Percentiles rank a stretch among this genome's conserved stretches.
Evolutionary conservation across 192 early-diverging fungal species (phyloP).

Genomic region (Phlyctochytrium arcticum): DNA sequence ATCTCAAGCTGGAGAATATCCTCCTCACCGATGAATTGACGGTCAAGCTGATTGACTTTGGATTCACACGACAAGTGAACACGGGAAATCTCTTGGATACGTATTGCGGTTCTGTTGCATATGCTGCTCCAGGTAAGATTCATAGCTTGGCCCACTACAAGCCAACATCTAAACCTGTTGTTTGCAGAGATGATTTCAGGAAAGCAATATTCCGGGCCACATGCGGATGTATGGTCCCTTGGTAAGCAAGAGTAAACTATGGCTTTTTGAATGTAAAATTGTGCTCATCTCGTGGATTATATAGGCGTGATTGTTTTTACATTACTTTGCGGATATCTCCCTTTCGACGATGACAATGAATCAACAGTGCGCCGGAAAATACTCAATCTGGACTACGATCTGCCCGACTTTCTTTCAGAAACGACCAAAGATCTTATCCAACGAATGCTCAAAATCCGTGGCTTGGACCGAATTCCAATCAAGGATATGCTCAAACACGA

Average conservation of each 20-base stretch:
- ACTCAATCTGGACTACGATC: conserved; percentile 64
- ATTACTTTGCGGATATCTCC: conserved; percentile 80
- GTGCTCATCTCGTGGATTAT: conserved; percentile 40
- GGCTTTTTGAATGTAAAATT: no score
- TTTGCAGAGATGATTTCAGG: conserved; percentile 65
- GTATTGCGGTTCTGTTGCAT: conserved; percentile 61
- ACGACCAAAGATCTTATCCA: conserved; percentile 61
- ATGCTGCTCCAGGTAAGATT: conserved; percentile 68
- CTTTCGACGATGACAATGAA: conserved; percentile 83
- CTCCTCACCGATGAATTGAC: conserved; percentile 79
- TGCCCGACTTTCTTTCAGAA: conserved; percentile 55
- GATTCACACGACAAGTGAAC: conserved; percentile 46
- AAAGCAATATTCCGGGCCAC: conserved; percentile 73
- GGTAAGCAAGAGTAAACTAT: no score
- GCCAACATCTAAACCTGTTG: not conserved
- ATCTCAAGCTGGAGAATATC: conserved; percentile 95
- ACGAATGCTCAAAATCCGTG: conserved; percentile 64
- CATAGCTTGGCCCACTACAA: not conserved
- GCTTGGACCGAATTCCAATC: conserved; percentile 57
- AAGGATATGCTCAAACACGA: conserved; percentile 63
- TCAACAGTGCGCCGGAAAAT: conserved; percentile 66
- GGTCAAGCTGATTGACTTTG: conserved; percentile 97
- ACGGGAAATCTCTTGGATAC: conserved; percentile 43
- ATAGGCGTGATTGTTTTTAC: conserved; percentile 89
- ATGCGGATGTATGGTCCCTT: conserved; percentile 91